A percentile compares a stretch with the other conserved stretches of the same genome.
Evolutionary conservation across 2,329 filamentous ascomycete species (phyloP).

Genomic region (Sphaerostilbella broomeana): DNA sequence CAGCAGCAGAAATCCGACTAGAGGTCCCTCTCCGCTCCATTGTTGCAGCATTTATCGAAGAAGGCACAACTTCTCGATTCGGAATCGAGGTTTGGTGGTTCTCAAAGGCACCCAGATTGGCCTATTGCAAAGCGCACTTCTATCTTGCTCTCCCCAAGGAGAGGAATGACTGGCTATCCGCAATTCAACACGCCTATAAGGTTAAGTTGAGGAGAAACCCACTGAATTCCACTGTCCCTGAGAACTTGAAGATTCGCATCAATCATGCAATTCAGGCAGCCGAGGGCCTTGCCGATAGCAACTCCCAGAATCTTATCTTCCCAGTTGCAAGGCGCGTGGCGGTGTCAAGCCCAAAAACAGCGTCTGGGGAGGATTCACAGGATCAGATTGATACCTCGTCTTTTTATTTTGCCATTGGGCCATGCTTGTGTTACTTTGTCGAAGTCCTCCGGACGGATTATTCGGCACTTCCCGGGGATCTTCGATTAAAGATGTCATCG

Average conservation of each 20-base stretch:
- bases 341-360: slow-evolving; percentile 33
- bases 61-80: slow-evolving; percentile 42
- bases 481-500: slow-evolving; percentile 42
- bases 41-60: slow-evolving; percentile 47
- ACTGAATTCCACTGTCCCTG: slow-evolving; percentile 33
- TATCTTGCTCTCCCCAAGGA: slow-evolving; percentile 44
- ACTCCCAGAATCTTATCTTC: slow-evolving; percentile 37
- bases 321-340: slow-evolving; percentile 45
- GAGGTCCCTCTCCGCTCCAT: slow-evolving; percentile 45
- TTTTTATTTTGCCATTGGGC: slow-evolving; percentile 48
- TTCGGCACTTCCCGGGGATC: slow-evolving; percentile 37
- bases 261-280: slow-evolving; percentile 39
- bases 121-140: slow-evolving; percentile 42
- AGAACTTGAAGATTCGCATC: slow-evolving; percentile 42
- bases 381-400: slow-evolving; percentile 44
- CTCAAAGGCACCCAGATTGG: slow-evolving; percentile 35
- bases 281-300: slow-evolving; percentile 27
- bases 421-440: slow-evolving; percentile 46
- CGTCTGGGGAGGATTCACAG: slow-evolving; percentile 36
- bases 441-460: slow-evolving; percentile 42
- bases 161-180: slow-evolving; percentile 43
- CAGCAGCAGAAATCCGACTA: slow-evolving; percentile 33
- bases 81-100: slow-evolving; percentile 54
- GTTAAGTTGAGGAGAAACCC: slow-evolving; percentile 30
- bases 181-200: slow-evolving; percentile 38